Base-by-base conservation (phyloP, 106 monocot species). In the Cymbidium sinense region DNA sequence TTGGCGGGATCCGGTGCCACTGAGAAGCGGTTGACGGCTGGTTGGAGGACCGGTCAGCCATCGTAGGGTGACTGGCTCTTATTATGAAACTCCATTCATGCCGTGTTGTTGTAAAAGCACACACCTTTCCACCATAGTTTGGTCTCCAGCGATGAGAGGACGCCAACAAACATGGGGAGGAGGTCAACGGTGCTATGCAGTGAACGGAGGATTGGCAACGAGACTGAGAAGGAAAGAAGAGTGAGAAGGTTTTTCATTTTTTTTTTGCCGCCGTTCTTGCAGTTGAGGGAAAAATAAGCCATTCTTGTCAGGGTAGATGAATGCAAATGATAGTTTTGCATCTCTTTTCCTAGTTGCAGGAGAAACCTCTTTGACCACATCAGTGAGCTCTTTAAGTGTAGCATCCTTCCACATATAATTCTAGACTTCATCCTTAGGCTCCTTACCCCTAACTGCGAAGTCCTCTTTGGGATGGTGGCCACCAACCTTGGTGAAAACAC, bases 331-430 rank as follows among this genome's bases (percentile, higher is more conserved):
- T 8, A 96, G 88, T 76, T 90, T 96, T 27, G 94, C 88, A 52
- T 96, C 88, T 75, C 94, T 86, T 86, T 79, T 94, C 69, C 96
- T 93, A 69, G 96, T 94, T 76, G 89, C 86, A 61, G 89, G 89
- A 79, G 88, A 91, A 79, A 96, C 96, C 82, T 96, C 96, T 85
- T 94, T 96, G 35, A 96, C 96, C 76, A 98, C 86, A 81, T 94
- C 98, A 70, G 98, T 94, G 9, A 98, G 87, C 77, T 98, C 94
- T 28, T 92, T 86, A n/a, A 98, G 90, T 20, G 98, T 94, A 17
- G 96, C 96, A 87, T 96, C 96, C 83, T 90, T 96, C 96, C 96
- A 94, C 75, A 94, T 94, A 82, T 96, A 96, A 69, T 94, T 96
- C 75, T 96, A 94, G 21, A 96, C 96, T 76, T 96, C 96, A 72